Conservation (phyloP, 2,329 filamentous ascomycete species). For the Diplodia scrobiculata region DNA sequence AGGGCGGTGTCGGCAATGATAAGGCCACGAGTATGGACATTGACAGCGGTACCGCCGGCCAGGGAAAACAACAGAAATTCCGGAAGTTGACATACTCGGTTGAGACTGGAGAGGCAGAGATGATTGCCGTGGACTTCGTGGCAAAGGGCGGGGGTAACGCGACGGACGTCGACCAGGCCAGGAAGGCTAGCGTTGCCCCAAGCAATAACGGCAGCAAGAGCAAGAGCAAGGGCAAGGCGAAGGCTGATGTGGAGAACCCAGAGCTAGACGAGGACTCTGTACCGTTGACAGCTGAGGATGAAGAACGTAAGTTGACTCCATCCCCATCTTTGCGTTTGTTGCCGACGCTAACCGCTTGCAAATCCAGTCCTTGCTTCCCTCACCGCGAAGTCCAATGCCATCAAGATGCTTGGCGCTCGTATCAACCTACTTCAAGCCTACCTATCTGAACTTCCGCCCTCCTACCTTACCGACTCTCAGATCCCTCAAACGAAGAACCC, state of each 20-base stretch:
- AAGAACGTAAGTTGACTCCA: conserved; percentile 58
- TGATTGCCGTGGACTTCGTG: conserved; percentile 95
- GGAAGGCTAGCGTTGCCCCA: conserved; percentile 32
- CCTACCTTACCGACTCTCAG: conserved; percentile 58
- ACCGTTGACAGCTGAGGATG: conserved; percentile 61
- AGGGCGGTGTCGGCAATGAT: conserved; percentile 42
- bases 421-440: conserved; percentile 64
- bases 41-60: conserved; percentile 56
- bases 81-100: conserved; percentile 81
- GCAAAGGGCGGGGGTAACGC: conserved; percentile 82
- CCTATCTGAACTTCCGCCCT: conserved; percentile 69
- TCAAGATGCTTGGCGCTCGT: conserved; percentile 80
- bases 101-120: conserved; percentile 93
- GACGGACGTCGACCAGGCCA: conserved; percentile 56
- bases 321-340: background rate
- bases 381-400: conserved; percentile 85
- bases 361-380: conserved; percentile 63
- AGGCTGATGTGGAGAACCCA: conserved; percentile 40
- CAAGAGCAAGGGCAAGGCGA: conserved; percentile 55
- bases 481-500: conserved; percentile 38
- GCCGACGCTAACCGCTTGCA: background rate
- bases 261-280: conserved; percentile 38
- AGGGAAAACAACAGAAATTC: conserved; percentile 64
- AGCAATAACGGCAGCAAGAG: conserved; percentile 53
- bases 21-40: conserved; percentile 55